Evolutionary conservation across 352 stramenopile species (phyloP), one percentile per base, ranked within the genome.

Genomic region (Globisporangium nagaii): DNA sequence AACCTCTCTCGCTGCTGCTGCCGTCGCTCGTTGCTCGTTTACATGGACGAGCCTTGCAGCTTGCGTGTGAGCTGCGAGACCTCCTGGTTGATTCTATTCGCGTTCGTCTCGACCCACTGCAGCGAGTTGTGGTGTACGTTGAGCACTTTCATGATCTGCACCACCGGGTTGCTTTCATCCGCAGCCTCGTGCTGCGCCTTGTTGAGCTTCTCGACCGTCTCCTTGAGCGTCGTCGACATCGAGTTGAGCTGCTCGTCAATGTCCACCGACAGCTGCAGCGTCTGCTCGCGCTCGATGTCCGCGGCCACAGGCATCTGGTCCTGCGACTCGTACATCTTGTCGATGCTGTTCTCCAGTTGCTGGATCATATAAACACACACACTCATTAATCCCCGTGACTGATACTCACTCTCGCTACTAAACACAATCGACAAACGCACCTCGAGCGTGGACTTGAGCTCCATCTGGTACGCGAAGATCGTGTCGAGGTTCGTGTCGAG

Each of bases 91-190:
- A 91, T 87, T 27, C 63, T 71, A 32, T 63, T 62, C 17, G 84
- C 73, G 65, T 84, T 93, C 48, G 66, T 62, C 62, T 94, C 84
- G 58, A 94, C 82, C 84, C 84, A 94, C 54, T 90, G 71, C 15
- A 94, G 71, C 45, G 84, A 94, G 71, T 90, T 88, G 69, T 94
- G 82, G 73, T 94, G 84, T 45, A 94, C 84, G 44, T 94, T 94
- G 6, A 94, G 74, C 41, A 94, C 80, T 62, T 93, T 94, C 71
- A 94, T 88, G 69, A 94, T 90, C 68, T 94, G 84, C 55, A 89
- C 80, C 44, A 92, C 69, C 24, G 84, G 81, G 57, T 94, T 89
- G 53, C 62, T 83, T 22, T 89, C 75, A 48, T 93, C 80, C 15
- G 74, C 65, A 13, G 70, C 70, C 27, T 91, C 76, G 19, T 84